A percentile compares a stretch with the other conserved stretches of the same genome.
These are phyloP conservation scores for Hypholoma sublateritium DNA, from an alignment of 768 basidiomycete species.

Conservation along the genomic window DNA sequence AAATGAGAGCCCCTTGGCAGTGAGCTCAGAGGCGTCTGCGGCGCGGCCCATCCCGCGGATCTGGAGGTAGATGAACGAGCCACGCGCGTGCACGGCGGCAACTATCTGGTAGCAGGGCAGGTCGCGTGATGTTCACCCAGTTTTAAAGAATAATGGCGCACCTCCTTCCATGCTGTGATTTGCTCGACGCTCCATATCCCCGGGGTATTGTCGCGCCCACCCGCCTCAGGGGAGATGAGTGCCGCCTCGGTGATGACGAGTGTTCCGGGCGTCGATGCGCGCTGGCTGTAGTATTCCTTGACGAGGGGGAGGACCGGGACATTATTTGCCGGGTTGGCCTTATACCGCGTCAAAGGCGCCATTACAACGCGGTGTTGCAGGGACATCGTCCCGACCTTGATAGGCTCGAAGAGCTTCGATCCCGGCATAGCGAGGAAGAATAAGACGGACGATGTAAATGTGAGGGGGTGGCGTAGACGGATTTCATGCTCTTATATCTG, in stretches of 20 bases:
- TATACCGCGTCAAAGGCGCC: conserved; percentile 51
- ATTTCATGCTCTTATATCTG: neutral
- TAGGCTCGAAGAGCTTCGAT: conserved; percentile 44
- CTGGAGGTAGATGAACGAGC: conserved; percentile 51
- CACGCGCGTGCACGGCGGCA: conserved; percentile 35
- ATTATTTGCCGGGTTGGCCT: conserved; percentile 35
- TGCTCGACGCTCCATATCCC: conserved; percentile 70
- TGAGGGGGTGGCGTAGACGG: neutral
- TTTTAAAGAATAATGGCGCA: conserved; percentile 21
- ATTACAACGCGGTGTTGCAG: conserved; percentile 53
- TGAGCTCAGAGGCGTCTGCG: conserved; percentile 32
- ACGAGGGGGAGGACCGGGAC: conserved; percentile 33
- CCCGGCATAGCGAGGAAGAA: neutral
- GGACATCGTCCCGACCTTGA: conserved; percentile 38
- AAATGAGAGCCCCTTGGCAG: conserved; percentile 24
- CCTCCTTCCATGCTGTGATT: conserved; percentile 55
- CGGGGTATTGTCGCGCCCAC: conserved; percentile 50
- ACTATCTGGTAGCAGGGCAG: conserved; percentile 38
- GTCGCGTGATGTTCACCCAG: neutral
- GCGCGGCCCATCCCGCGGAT: conserved; percentile 57
- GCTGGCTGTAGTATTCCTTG: conserved; percentile 49
- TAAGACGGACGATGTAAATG: neutral
- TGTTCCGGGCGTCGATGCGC: conserved; percentile 46
- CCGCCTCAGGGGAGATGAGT: conserved; percentile 47
- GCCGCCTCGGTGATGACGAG: conserved; percentile 61